Conservation (phyloP, 2,329 filamentous ascomycete species). For the Epichloe sibirici region DNA sequence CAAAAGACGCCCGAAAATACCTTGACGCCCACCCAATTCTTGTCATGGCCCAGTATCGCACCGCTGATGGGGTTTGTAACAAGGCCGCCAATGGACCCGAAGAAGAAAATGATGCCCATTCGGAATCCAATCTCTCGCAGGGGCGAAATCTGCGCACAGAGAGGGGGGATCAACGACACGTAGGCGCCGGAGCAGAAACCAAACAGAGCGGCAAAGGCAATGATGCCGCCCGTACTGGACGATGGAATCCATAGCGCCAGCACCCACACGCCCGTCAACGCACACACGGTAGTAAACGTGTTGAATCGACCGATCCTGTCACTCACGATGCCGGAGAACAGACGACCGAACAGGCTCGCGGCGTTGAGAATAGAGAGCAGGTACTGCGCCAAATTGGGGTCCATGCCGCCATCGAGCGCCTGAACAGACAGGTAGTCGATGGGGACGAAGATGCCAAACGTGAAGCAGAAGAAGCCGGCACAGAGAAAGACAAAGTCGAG, state of each 20-base stretch:
- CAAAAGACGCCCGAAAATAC: conserved; percentile 23
- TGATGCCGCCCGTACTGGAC: conserved; percentile 23
- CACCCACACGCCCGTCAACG: conserved; percentile 1
- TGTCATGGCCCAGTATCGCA: conserved; percentile 20
- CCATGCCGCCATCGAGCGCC: conserved; percentile 12
- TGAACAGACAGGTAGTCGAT: conserved; percentile 17
- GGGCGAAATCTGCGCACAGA: conserved; percentile 35
- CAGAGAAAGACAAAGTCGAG: conserved; percentile 15
- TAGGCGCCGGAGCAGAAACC: conserved; percentile 31
- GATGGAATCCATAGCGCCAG: conserved; percentile 2
- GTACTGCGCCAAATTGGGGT: conserved; percentile 18
- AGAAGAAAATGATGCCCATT: conserved; percentile 31
- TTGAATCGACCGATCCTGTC: conserved; percentile 28
- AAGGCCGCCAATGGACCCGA: conserved; percentile 43
- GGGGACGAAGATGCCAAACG: conserved; percentile 21
- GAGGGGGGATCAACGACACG: conserved; percentile 25
- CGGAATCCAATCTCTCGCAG: conserved; percentile 18
- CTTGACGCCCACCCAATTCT: conserved; percentile 24
- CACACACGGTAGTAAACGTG: conserved; percentile 29
- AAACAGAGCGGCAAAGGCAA: conserved; percentile 28
- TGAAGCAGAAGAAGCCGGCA: conserved; percentile 18
- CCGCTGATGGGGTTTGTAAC: conserved; percentile 46
- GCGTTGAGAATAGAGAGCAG: conserved; percentile 28
- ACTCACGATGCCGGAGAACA: conserved; percentile 20
- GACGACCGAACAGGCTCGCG: conserved; percentile 24